phyloP scores from a whole-genome alignment of 331 rosid genomes.

The Quercus phellos region DNA sequence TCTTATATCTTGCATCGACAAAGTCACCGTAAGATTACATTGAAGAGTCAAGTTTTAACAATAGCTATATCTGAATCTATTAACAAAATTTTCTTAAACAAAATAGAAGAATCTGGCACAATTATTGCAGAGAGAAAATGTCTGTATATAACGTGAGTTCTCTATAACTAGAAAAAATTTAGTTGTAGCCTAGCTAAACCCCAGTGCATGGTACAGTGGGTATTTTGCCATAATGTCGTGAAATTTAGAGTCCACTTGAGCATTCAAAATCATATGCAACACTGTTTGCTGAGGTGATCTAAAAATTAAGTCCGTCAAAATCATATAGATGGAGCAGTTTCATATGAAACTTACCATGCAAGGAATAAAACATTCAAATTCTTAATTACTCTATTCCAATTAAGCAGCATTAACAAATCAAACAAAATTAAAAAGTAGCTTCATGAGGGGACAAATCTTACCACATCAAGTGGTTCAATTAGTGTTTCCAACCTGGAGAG shows the following conservation, averaged over 20 bases:
- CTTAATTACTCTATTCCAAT: not conserved
- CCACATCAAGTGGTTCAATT: slow-evolving; percentile 84
- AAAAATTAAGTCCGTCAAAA: not conserved
- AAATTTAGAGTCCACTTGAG: not conserved
- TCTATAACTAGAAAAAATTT: not conserved
- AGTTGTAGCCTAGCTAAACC: not conserved
- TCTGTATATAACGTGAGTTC: not conserved
- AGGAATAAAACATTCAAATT: not conserved
- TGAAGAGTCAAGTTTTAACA: not conserved
- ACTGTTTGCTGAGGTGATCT: not conserved
- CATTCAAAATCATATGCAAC: not conserved
- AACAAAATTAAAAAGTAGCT: slow-evolving; percentile 9
- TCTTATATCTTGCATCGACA: not conserved
- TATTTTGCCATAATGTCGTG: not conserved
- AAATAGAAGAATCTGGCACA: not conserved
- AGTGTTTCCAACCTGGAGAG: slow-evolving; percentile 77
- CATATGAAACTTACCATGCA: not conserved
- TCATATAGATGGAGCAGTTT: not conserved
- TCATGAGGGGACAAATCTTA: slow-evolving; percentile 28
- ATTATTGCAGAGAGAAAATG: not conserved
- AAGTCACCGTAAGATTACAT: not conserved
- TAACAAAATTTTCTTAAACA: not conserved
- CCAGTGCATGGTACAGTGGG: not conserved
- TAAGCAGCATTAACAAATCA: slow-evolving; percentile 9
- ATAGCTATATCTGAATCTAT: not conserved